Conservation (phyloP, 1,139 yeast species). For the Kodamaea derodonti region DNA sequence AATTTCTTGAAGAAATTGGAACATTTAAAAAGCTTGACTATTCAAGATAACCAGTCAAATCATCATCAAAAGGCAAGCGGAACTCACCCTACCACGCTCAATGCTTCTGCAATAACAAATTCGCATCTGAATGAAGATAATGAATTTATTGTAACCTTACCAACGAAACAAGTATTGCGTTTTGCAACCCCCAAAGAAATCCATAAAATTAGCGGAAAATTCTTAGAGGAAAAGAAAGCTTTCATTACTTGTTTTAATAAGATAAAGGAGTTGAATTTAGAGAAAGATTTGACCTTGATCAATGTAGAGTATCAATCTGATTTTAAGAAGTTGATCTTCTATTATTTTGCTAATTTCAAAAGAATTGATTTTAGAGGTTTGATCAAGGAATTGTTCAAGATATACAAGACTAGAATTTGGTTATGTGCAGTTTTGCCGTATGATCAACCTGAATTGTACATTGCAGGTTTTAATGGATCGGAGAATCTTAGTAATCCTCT, state of each 20-base stretch:
- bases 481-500: constrained; percentile 3
- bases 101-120: constrained; percentile 39
- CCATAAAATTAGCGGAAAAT: constrained; percentile 41
- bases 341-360: constrained; percentile 71
- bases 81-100: constrained; percentile 34
- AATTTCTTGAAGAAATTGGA: constrained; percentile 76
- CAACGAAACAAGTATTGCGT: constrained; percentile 47
- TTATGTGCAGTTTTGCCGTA: constrained; percentile 73
- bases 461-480: constrained; percentile 13
- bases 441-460: constrained; percentile 32
- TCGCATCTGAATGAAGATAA: constrained; percentile 40
- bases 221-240: constrained; percentile 46
- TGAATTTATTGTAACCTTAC: constrained; percentile 45
- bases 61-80: constrained; percentile 26
- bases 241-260: constrained; percentile 43
- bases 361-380: constrained; percentile 90
- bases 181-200: constrained; percentile 49
- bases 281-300: constrained; percentile 35
- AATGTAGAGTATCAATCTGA: constrained; percentile 96
- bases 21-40: constrained; percentile 71
- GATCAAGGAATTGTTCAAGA: constrained; percentile 86
- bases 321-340: constrained; percentile 87
- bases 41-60: constrained; percentile 13
- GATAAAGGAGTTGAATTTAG: constrained; percentile 41
- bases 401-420: constrained; percentile 96